These are phyloP conservation scores for Coffea eugenioides DNA, from an alignment of 257 asterid genomes.

Conservation along the genomic window DNA sequence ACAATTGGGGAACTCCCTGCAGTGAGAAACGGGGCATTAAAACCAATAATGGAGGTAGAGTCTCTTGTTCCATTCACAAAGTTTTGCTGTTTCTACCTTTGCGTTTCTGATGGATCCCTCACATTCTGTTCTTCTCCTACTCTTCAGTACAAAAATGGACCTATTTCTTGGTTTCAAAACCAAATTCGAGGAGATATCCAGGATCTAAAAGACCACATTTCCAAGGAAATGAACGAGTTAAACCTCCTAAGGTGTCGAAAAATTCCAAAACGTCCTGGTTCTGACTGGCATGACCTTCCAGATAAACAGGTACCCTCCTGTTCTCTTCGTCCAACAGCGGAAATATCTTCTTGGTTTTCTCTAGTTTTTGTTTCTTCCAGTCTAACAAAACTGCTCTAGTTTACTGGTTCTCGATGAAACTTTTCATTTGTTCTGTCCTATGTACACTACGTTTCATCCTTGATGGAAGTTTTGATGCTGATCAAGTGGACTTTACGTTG, in stretches of 20 bases:
- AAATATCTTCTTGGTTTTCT: background rate
- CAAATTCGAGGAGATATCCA: slow-evolving; percentile 17
- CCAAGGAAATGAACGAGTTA: slow-evolving; percentile 27
- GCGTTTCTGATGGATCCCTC: background rate
- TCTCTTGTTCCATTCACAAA: background rate
- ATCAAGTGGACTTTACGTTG: too few species aligned
- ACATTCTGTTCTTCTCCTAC: background rate
- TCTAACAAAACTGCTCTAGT: background rate
- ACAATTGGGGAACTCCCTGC: slow-evolving; percentile 27
- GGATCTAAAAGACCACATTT: slow-evolving; percentile 17
- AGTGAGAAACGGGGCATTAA: slow-evolving; percentile 16
- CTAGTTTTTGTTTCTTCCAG: background rate
- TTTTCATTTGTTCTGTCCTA: background rate
- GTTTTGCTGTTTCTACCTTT: background rate
- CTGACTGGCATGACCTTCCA: slow-evolving; percentile 26
- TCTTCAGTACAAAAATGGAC: slow-evolving; percentile 16
- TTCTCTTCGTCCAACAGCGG: background rate
- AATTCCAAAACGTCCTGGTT: slow-evolving; percentile 20
- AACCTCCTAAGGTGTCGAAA: slow-evolving; percentile 20
- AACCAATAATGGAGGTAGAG: slow-evolving; percentile 7
- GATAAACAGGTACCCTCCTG: slow-evolving; percentile 17
- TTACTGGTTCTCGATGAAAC: background rate
- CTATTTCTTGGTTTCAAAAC: slow-evolving; percentile 24
- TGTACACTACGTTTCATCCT: too few species aligned
- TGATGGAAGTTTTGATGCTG: too few species aligned